Percentiles rank a stretch among this genome's conserved stretches.
These are phyloP conservation scores for Zea mays DNA, from an alignment of 176 grass and related monocot species.

Conservation along the genomic window Zm-B73-REFERENCE-NAM-5.0 NC_050101.1:127925501-127926000, in stretches of 20 bases:
- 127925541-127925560: constrained; percentile 63
- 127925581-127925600: constrained; percentile 64
- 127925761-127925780: constrained; percentile 63
- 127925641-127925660: constrained; percentile 74
- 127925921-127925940: constrained; percentile 34
- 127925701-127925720: constrained; percentile 83
- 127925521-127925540: constrained; percentile 62
- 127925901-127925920: constrained; percentile 24
- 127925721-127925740: constrained; percentile 77
- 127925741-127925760: constrained; percentile 99
- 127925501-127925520: constrained; percentile 47
- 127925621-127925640: constrained; percentile 80
- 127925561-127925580: constrained; percentile 71
- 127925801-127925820: constrained; percentile 48
- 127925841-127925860: constrained; percentile 45
- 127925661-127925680: constrained; percentile 76
- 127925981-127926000: constrained; percentile 28
- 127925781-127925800: constrained; percentile 42
- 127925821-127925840: constrained; percentile 21
- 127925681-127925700: constrained; percentile 69
- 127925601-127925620: constrained; percentile 65
- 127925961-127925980: constrained; percentile 52
- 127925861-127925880: constrained; percentile 91
- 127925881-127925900: constrained; percentile 79
- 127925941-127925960: constrained; percentile 44